Percentiles rank a stretch among this genome's conserved stretches.
phyloP scores from a whole-genome alignment of 225 moss, liverwort and hornwort genomes.

The Sphagnum contortum region DNA sequence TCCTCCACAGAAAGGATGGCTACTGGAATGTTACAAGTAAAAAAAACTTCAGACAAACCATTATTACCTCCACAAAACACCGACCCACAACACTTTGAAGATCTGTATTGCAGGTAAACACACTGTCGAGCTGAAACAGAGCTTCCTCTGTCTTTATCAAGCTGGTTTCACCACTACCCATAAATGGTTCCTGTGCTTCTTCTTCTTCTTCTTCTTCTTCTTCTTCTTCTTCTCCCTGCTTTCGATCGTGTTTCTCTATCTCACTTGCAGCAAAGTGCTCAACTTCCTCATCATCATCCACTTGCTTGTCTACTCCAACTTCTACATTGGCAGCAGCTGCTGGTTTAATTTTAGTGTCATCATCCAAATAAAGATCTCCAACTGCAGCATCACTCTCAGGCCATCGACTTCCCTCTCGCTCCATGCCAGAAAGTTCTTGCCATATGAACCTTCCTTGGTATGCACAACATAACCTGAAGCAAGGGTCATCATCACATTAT shows the following conservation, averaged over 20 bases:
- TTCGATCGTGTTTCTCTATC: neutral
- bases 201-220: no score
- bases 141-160: slow-evolving; percentile 6
- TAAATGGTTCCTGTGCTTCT: no score
- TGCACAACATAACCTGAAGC: slow-evolving; percentile 35
- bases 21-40: no score
- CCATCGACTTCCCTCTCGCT: neutral
- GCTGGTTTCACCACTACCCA: neutral
- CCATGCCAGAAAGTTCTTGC: slow-evolving; percentile 3
- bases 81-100: slow-evolving; percentile 45
- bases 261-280: neutral
- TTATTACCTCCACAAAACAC: slow-evolving; percentile 73
- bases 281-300: neutral
- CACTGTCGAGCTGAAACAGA: slow-evolving; percentile 16
- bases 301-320: no score
- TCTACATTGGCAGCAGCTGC: no score
- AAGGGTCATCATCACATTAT: no score
- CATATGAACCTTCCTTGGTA: slow-evolving; percentile 27
- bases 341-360: neutral
- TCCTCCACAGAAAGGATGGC: neutral
- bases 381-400: slow-evolving; percentile 1
- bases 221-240: no score
- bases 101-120: slow-evolving; percentile 18
- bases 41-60: neutral
- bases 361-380: neutral